Evolutionary conservation across 2,329 filamentous ascomycete species (phyloP).

Genomic region (Xylariaceae sp.): DNA sequence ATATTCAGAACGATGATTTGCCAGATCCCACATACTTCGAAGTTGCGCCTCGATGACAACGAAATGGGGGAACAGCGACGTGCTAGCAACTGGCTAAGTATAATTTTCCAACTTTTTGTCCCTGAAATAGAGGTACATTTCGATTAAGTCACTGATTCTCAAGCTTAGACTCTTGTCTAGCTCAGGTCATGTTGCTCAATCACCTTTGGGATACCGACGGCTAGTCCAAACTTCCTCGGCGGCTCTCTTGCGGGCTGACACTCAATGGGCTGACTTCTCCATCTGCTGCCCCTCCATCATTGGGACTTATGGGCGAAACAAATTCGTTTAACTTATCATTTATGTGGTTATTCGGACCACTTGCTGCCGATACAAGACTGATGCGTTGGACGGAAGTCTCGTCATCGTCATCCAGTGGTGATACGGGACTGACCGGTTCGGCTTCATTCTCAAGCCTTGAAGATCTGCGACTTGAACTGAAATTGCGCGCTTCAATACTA

Average conservation of each 20-base stretch:
- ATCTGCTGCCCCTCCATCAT: constrained; percentile 1
- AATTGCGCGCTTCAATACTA: background rate
- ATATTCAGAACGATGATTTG: too few species aligned
- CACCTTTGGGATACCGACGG: background rate
- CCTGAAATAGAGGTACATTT: too few species aligned
- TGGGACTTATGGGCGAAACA: constrained; percentile 23
- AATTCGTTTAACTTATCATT: constrained; percentile 4
- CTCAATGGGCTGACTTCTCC: constrained; percentile 11
- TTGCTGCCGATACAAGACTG: constrained; percentile 20
- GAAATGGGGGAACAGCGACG: too few species aligned
- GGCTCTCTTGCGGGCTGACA: constrained; percentile 24
- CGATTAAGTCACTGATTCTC: too few species aligned
- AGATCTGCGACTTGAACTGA: background rate
- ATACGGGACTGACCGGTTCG: constrained; percentile 16
- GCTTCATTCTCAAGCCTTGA: background rate
- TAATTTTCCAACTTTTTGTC: too few species aligned
- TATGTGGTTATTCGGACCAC: background rate
- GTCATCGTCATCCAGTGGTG: constrained; percentile 18
- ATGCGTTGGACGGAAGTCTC: constrained; percentile 9
- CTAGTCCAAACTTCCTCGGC: constrained; percentile 14
- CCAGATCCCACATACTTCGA: too few species aligned
- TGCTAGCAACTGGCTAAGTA: too few species aligned
- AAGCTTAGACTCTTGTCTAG: too few species aligned
- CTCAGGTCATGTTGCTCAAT: too few species aligned
- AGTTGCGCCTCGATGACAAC: too few species aligned